Percentiles rank a stretch among this genome's conserved stretches.
Conservation (phyloP, 2,329 filamentous ascomycete species). For the Zymoseptoria brevis region DNA sequence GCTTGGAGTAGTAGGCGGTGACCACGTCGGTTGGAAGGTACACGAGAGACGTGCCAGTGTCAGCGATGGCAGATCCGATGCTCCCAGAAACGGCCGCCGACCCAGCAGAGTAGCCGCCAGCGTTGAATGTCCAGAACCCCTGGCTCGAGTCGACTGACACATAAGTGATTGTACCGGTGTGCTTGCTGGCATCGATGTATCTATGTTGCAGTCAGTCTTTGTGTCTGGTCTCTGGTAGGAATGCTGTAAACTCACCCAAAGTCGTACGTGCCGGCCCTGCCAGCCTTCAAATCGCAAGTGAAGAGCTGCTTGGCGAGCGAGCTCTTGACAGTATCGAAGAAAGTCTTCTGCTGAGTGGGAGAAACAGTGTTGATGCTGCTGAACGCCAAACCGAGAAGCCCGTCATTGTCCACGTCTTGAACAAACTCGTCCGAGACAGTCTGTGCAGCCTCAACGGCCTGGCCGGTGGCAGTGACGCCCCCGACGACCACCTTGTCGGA, state of each 20-base stretch:
- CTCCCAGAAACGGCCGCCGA: slow-evolving; percentile 35
- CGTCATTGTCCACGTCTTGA: slow-evolving; percentile 47
- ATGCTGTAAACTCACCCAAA: slow-evolving; percentile 45
- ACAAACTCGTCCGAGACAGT: slow-evolving; percentile 49
- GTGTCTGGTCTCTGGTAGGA: not conserved
- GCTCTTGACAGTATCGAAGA: slow-evolving; percentile 51
- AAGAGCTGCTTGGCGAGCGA: slow-evolving; percentile 48
- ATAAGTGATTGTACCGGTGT: slow-evolving; percentile 52
- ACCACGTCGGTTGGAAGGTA: slow-evolving; percentile 49
- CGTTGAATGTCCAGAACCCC: slow-evolving; percentile 56
- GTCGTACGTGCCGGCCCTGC: slow-evolving; percentile 46
- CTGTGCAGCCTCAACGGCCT: slow-evolving; percentile 59
- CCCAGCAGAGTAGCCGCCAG: slow-evolving; percentile 50
- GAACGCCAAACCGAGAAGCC: slow-evolving; percentile 54
- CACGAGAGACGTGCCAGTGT: slow-evolving; percentile 63
- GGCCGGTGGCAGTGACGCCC: slow-evolving; percentile 48
- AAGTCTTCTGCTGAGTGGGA: slow-evolving; percentile 47
- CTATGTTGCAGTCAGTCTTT: slow-evolving; percentile 31
- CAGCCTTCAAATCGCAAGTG: slow-evolving; percentile 50
- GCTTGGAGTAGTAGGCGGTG: slow-evolving; percentile 51
- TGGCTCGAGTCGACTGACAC: slow-evolving; percentile 48
- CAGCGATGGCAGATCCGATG: slow-evolving; percentile 52
- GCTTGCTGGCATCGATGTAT: slow-evolving; percentile 49
- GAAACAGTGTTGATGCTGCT: slow-evolving; percentile 51
- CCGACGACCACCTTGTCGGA: slow-evolving; percentile 57